Evolutionary conservation across 306 rosid genomes (phyloP), one percentile per base, ranked within the genome.

Genomic region (Sicyos baderoa): DNA sequence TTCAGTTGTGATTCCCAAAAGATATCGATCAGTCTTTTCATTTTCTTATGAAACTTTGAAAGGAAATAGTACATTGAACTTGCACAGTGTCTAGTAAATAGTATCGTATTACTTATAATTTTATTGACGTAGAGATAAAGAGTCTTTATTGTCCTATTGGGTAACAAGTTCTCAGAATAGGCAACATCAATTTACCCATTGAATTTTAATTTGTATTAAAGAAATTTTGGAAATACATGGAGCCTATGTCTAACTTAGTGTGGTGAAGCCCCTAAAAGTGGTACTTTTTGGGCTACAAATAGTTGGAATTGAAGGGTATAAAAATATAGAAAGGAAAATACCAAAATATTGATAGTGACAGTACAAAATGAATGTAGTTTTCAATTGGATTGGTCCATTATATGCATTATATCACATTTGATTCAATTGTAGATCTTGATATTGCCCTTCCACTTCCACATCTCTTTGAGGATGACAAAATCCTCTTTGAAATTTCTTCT

Each of bases 361-460:
- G 0, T 1, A 22, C 71, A 21, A 61, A 48, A 18, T 66, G 22
- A 23, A 66, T 5, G 56, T 14, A 48, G 21, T 13, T 45, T 66
- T 47, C 55, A 23, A 66, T 7, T 47, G 56, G 71, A 66, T 7
- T 47, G 56, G 71, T 23, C 56, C 71, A 66, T 23, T 21, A 45
- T 45, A 65, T 23, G 22, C 71, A 66, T 15, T 13, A 45, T 21
- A 65, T 45, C 45, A 42, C 70, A 65, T 65, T 65, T 42, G 35
- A 65, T 65, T 5, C 54, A 45, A 47, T 9, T 5, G 4, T 42
- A 42, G 52, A 64, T 17, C 53, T 63, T 63, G 11, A 61, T 59
- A 44, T 64, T 8, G 4, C 4, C 35, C 35, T 29, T 29, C 35
- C 35, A 29, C 27, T 64, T 12, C 47, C 32, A 40, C 19, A 14